Conservation (phyloP, 306 rosid species). For the Acacia confusa region DNA sequence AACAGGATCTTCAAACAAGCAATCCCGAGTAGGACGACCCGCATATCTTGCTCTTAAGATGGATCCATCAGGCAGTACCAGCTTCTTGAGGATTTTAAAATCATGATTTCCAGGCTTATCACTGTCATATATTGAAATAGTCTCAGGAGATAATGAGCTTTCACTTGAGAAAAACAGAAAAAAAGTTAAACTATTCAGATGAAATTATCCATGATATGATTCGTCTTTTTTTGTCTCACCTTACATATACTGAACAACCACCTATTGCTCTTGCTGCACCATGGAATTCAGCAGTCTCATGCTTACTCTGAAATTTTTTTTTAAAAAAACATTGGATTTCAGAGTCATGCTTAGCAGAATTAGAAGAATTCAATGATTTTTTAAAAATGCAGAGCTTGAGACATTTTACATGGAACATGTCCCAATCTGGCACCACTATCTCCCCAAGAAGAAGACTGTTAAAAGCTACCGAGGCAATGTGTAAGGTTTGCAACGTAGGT, state of each 20-base stretch:
- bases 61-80: slow-evolving; percentile 70
- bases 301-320: slow-evolving; percentile 54
- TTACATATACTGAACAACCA: slow-evolving; percentile 72
- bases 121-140: slow-evolving; percentile 36
- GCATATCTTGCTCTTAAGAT: slow-evolving; percentile 64
- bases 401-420: slow-evolving; percentile 71
- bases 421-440: slow-evolving; percentile 79
- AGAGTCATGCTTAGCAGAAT: slow-evolving; percentile 9
- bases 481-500: slow-evolving; percentile 75
- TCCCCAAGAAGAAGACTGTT: slow-evolving; percentile 78
- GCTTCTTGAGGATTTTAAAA: slow-evolving; percentile 61
- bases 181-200: neutral
- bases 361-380: neutral
- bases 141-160: neutral
- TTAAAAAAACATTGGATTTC: no score
- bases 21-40: slow-evolving; percentile 75
- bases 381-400: neutral
- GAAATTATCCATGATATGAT: neutral
- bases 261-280: slow-evolving; percentile 87
- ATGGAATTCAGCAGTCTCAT: slow-evolving; percentile 72
- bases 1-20: slow-evolving; percentile 63
- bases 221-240: slow-evolving; percentile 41
- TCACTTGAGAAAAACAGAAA: neutral
- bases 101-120: slow-evolving; percentile 73
- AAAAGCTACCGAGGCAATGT: slow-evolving; percentile 66